Evolutionary conservation across 2,329 filamentous ascomycete genomes (phyloP), one percentile per base, ranked within the genome.

Genomic region (Cladophialophora exuberans): DNA sequence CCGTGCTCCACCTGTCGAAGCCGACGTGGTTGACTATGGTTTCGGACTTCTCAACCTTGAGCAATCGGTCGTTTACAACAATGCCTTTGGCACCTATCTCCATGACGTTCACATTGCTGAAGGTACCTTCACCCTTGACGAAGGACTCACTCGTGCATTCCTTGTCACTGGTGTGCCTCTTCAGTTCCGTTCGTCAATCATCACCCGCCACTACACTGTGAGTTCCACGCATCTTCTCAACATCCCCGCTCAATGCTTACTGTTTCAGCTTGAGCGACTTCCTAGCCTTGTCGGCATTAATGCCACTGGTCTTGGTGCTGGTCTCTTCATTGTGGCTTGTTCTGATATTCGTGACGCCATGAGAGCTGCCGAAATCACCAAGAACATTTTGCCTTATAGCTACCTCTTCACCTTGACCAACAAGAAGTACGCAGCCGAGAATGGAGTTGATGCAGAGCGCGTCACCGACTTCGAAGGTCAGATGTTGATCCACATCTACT

Each of bases 301-400:
- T 42, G 65, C 73, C 31, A 66, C 64, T 22, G 68, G 72, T 26
- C 59, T 76, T 22, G 62, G 60, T 44, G 64, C 66, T 41, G 64
- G 64, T 39, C 76, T 72, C 44, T 74, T 83, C 25, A 81, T 78
- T 54, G 70, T 85, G 20, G 78, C 77, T 3, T 85, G 87, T 62
- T 71, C 76, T 5, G 84, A 88, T 62, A 79, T 86, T 45, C 77
- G 82, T 45, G 83, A 87, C 66, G 77, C 84, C 5, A 79, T 75
- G 48, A 73, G 75, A 26, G 76, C 80, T 6, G 73, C 77, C 52
- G 71, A 77, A 10, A 79, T 78, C 46, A 67, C 81, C 23, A 70
- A 73, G 1, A 62, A 76, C 15, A 68, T 72, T 28, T 71, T 72
- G 41, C 69, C 74, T 9, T 71, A 72, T 28, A 85, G 82, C 81